These are phyloP conservation scores for Falciphora oryzae DNA, from an alignment of 2,329 filamentous ascomycete genomes.

Conservation along the genomic window DNA sequence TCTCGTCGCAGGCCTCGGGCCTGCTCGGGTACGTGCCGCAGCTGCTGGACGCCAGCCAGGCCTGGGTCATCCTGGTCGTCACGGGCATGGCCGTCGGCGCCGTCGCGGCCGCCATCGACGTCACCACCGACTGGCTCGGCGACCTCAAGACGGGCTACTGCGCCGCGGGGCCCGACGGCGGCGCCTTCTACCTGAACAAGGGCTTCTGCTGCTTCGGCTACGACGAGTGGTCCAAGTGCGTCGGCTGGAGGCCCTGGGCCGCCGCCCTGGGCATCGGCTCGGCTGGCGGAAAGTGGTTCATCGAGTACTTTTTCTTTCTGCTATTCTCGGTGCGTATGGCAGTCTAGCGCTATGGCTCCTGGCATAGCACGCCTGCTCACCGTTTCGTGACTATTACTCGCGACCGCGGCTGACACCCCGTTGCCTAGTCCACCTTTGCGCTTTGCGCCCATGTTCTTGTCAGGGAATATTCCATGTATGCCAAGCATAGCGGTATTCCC, in stretches of 20 bases:
- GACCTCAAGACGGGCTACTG: slow-evolving; percentile 91
- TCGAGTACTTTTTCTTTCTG: slow-evolving; percentile 84
- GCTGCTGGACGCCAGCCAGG: slow-evolving; percentile 77
- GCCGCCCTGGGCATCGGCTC: slow-evolving; percentile 62
- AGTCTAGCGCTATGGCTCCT: background rate
- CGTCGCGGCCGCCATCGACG: slow-evolving; percentile 83
- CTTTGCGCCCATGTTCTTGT: slow-evolving; percentile 73
- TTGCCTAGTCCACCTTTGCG: slow-evolving; percentile 66
- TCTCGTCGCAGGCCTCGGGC: slow-evolving; percentile 64
- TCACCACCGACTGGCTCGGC: slow-evolving; percentile 87
- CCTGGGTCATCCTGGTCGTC: slow-evolving; percentile 83
- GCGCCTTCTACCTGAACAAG: slow-evolving; percentile 85
- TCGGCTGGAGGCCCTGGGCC: slow-evolving; percentile 85
- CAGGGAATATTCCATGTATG: slow-evolving; percentile 76
- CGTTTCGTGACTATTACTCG: slow-evolving; percentile 15
- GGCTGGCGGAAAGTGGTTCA: slow-evolving; percentile 65
- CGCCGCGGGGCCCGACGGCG: slow-evolving; percentile 67
- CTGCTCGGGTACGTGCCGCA: slow-evolving; percentile 67
- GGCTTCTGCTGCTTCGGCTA: slow-evolving; percentile 92
- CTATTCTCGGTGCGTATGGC: slow-evolving; percentile 64
- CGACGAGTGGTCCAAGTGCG: slow-evolving; percentile 73
- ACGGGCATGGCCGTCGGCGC: slow-evolving; percentile 80
- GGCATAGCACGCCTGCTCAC: background rate
- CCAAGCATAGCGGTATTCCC: slow-evolving; percentile 91
- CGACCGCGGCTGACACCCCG: background rate